phyloP scores from a whole-genome alignment of 495 filamentous ascomycete species.

The Oidiodendron maius region DNA sequence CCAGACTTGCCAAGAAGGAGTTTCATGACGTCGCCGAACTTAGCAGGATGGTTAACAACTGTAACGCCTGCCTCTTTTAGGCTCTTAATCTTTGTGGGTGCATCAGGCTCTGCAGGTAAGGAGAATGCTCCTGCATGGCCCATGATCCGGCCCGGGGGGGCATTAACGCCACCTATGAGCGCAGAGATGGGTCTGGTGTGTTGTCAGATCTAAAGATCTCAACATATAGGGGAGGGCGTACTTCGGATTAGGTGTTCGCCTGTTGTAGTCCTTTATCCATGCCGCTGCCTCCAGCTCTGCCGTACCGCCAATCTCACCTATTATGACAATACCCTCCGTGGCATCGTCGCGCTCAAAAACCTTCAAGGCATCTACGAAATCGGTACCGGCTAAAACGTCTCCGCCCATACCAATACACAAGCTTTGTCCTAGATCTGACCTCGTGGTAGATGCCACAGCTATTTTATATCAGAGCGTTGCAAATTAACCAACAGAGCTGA shows the following conservation, averaged over 20 bases:
- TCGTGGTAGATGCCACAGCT: constrained; percentile 75
- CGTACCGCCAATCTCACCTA: constrained; percentile 82
- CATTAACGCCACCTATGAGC: constrained; percentile 64
- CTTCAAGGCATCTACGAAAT: constrained; percentile 68
- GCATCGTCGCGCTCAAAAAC: constrained; percentile 69
- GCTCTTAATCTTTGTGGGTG: constrained; percentile 57
- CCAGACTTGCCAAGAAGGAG: constrained; percentile 35
- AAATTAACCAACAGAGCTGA: constrained; percentile 12
- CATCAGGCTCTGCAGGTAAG: constrained; percentile 58
- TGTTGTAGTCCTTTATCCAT: constrained; percentile 66
- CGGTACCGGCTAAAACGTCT: constrained; percentile 77
- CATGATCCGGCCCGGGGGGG: constrained; percentile 68
- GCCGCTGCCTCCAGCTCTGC: constrained; percentile 78
- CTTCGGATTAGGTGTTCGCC: constrained; percentile 58
- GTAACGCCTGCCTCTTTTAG: constrained; percentile 66
- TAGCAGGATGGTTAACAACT: constrained; percentile 75
- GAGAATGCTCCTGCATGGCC: constrained; percentile 83
- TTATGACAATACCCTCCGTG: constrained; percentile 75
- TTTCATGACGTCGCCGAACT: constrained; percentile 72
- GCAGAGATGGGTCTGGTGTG: constrained; percentile 67
- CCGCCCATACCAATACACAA: constrained; percentile 85
- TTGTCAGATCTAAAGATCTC: neutral
- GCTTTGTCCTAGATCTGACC: constrained; percentile 79
- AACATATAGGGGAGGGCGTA: constrained; percentile 30
- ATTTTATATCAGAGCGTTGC: constrained; percentile 8